phyloP scores from a whole-genome alignment of 345 rosid species.

The Lepidium didymum region DNA sequence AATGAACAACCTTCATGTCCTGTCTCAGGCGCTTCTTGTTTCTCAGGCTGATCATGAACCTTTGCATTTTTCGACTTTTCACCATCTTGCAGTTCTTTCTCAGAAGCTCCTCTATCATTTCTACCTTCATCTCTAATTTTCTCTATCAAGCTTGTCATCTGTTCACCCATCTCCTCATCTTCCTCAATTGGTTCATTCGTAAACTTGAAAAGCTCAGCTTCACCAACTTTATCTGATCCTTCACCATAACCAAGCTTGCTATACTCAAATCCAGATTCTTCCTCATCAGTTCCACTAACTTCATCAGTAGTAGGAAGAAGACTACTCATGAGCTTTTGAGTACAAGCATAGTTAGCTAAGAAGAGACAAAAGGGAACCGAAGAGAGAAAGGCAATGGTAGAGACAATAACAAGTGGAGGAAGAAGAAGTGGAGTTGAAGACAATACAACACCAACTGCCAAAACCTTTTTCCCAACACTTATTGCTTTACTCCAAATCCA shows the following conservation, averaged over 20 bases:
- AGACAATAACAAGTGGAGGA: slow-evolving; percentile 57
- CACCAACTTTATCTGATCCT: neutral
- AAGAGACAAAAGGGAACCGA: slow-evolving; percentile 62
- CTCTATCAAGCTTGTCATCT: slow-evolving; percentile 40
- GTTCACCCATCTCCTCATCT: slow-evolving; percentile 31
- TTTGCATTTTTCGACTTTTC: slow-evolving; percentile 2
- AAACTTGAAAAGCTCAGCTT: neutral
- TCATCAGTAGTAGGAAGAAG: slow-evolving; percentile 40
- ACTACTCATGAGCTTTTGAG: slow-evolving; percentile 57
- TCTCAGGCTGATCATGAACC: slow-evolving; percentile 8
- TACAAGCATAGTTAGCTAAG: slow-evolving; percentile 69
- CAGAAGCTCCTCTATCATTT: slow-evolving; percentile 1
- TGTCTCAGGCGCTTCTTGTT: slow-evolving; percentile 1
- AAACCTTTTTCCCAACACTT: slow-evolving; percentile 52
- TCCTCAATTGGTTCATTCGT: neutral
- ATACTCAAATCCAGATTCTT: slow-evolving; percentile 5
- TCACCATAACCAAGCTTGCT: neutral
- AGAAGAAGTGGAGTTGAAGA: slow-evolving; percentile 61
- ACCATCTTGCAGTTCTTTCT: neutral
- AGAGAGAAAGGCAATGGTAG: slow-evolving; percentile 52
- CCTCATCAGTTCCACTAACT: neutral
- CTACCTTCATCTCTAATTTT: slow-evolving; percentile 38
- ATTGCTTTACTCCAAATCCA: slow-evolving; percentile 50
- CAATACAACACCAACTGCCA: slow-evolving; percentile 48
- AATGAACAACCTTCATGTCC: slow-evolving; percentile 15